These are phyloP conservation scores for Emmonsiellopsis sp. DNA, from an alignment of 2,329 filamentous ascomycete species.

Conservation along the genomic window DNA sequence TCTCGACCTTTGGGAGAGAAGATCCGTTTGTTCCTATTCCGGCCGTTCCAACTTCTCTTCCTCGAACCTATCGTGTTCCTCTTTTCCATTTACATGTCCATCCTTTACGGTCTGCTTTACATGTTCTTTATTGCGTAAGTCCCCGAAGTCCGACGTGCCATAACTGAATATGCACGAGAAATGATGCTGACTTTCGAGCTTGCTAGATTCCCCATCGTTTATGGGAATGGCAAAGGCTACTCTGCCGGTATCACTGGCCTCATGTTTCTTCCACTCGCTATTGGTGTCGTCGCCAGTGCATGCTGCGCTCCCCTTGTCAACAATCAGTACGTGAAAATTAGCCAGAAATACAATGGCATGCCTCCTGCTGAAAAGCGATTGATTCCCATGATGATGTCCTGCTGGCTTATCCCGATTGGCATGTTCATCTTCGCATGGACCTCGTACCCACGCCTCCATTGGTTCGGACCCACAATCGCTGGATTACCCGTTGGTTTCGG, in stretches of 20 bases:
- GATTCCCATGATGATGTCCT: conserved; percentile 71
- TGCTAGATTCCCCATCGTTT: conserved; percentile 50
- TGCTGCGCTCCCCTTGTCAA: conserved; percentile 64
- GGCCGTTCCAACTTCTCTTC: conserved; percentile 80
- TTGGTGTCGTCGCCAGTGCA: conserved; percentile 63
- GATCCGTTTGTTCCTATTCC: conserved; percentile 63
- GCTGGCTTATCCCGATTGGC: conserved; percentile 61
- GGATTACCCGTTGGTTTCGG: conserved; percentile 67
- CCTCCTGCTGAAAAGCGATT: conserved; percentile 70
- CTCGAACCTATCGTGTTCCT: conserved; percentile 76
- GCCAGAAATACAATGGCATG: conserved; percentile 54
- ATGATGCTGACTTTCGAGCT: conserved; percentile 11
- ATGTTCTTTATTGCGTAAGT: conserved; percentile 45
- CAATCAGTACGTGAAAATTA: conserved; percentile 64
- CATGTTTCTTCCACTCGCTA: conserved; percentile 76
- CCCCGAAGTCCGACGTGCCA: conserved; percentile 36
- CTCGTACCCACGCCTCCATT: conserved; percentile 55
- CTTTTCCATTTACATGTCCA: conserved; percentile 76
- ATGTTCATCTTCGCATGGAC: conserved; percentile 62
- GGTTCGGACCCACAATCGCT: conserved; percentile 63
- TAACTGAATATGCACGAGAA: neutral
- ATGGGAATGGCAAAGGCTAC: conserved; percentile 70
- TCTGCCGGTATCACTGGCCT: conserved; percentile 63
- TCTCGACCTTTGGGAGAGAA: conserved; percentile 58
- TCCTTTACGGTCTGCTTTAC: conserved; percentile 48